Evolutionary conservation across 805 yeast species (phyloP).

Genomic region (Tetrapisispora pingtungensis): DNA sequence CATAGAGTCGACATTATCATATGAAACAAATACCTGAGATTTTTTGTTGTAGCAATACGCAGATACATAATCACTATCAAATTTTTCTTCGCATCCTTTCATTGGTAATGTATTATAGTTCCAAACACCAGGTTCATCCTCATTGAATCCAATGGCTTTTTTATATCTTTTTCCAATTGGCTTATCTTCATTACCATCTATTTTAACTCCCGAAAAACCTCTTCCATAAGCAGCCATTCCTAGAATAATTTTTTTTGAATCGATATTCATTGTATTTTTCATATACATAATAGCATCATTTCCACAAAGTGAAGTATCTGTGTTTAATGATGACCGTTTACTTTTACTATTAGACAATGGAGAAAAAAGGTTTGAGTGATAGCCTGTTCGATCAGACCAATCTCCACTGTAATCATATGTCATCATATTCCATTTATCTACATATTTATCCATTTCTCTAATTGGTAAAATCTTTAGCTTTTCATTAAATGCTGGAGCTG

Average conservation of each 20-base stretch:
- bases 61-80: conserved; percentile 44
- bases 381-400: conserved; percentile 55
- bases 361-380: conserved; percentile 57
- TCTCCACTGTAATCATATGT: conserved; percentile 79
- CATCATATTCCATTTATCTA: conserved; percentile 80
- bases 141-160: conserved; percentile 36
- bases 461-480: conserved; percentile 38
- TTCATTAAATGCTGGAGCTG: conserved; percentile 60
- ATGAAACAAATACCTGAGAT: conserved; percentile 39
- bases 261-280: conserved; percentile 32
- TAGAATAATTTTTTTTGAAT: conserved; percentile 45
- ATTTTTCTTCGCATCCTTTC: conserved; percentile 34
- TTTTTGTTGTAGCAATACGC: conserved; percentile 40
- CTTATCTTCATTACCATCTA: conserved; percentile 15
- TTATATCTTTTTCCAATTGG: conserved; percentile 33
- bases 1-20: conserved; percentile 53
- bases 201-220: conserved; percentile 35
- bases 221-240: conserved; percentile 90
- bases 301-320: conserved; percentile 31
- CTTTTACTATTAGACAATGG: conserved; percentile 1
- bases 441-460: conserved; percentile 42
- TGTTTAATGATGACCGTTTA: conserved; percentile 3
- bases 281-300: conserved; percentile 41
- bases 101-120: conserved; percentile 49
- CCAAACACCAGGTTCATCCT: conserved; percentile 42